phyloP scores from a whole-genome alignment of 23 red algal species.

The Gracilaria vermiculophylla region DNA sequence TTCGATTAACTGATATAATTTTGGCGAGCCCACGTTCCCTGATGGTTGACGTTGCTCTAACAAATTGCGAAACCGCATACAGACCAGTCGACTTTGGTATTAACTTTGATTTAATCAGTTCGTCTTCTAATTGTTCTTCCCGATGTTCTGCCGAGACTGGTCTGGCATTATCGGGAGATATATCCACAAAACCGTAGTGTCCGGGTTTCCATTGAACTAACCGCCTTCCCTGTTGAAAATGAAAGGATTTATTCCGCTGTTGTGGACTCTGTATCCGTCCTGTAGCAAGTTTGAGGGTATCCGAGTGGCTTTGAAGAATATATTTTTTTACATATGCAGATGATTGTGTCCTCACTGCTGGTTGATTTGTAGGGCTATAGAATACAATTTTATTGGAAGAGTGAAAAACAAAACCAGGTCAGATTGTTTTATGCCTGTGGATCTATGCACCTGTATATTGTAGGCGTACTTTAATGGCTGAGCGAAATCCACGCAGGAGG shows the following conservation, averaged over 20 bases:
- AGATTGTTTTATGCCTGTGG: neutral
- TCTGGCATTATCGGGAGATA: neutral
- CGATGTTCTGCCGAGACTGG: neutral
- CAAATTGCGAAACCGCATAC: neutral
- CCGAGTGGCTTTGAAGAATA: neutral
- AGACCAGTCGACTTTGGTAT: neutral
- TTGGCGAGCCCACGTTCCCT: neutral
- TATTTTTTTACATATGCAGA: neutral
- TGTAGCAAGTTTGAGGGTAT: neutral
- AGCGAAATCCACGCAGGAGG: neutral
- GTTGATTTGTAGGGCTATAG: neutral
- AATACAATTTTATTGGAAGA: neutral
- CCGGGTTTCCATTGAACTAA: neutral
- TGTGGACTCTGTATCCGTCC: neutral
- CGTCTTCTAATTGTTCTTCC: neutral
- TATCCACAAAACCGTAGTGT: slow-evolving; percentile 5
- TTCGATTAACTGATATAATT: neutral
- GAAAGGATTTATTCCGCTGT: neutral
- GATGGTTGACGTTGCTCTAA: neutral
- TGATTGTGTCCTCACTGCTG: neutral
- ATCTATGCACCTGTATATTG: slow-evolving; percentile 2
- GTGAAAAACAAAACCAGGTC: slow-evolving; percentile 10
- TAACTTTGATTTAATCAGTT: neutral
- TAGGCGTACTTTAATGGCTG: slow-evolving; percentile 11
- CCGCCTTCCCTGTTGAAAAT: neutral